phyloP scores from a whole-genome alignment of 1,139 yeast species.

The Protomyces gravidus region DNA sequence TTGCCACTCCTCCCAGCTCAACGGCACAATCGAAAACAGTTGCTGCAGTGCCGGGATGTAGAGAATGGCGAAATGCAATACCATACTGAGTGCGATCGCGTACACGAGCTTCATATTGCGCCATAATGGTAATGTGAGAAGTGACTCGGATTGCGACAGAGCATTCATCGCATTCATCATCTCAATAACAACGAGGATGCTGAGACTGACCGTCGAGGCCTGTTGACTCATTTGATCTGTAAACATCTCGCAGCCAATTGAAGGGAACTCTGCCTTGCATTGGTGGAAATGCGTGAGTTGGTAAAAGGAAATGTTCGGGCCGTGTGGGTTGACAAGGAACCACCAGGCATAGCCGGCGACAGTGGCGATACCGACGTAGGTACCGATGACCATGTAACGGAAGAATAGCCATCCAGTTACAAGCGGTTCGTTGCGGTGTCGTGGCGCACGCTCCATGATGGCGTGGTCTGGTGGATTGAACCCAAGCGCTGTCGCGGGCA shows the following conservation, averaged over 20 bases:
- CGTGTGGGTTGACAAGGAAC: conserved; percentile 41
- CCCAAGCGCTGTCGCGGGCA: conserved; percentile 44
- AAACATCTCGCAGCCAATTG: conserved; percentile 43
- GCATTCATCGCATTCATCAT: conserved; percentile 46
- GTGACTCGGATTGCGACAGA: conserved; percentile 43
- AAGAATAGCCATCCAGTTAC: conserved; percentile 44
- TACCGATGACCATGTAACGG: conserved; percentile 44
- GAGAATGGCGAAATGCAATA: conserved; percentile 41
- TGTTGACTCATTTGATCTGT: conserved; percentile 36
- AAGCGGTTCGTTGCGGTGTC: conserved; percentile 42
- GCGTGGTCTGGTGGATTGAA: conserved; percentile 41
- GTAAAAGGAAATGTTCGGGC: conserved; percentile 42
- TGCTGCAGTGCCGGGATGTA: conserved; percentile 42
- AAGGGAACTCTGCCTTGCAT: conserved; percentile 40
- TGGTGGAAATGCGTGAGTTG: conserved; percentile 43
- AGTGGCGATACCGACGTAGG: conserved; percentile 45
- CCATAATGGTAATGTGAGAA: conserved; percentile 44
- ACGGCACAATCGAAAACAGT: conserved; percentile 42
- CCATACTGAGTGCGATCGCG: conserved; percentile 42
- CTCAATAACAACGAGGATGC: conserved; percentile 44
- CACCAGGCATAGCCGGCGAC: conserved; percentile 47
- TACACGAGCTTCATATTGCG: conserved; percentile 42
- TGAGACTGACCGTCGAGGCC: conserved; percentile 45
- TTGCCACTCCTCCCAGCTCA: conserved; percentile 42
- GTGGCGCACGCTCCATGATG: conserved; percentile 41